These are phyloP conservation scores for Peniophora sp. DNA, from an alignment of 1,284 basidiomycete genomes.

Conservation along the genomic window DNA sequence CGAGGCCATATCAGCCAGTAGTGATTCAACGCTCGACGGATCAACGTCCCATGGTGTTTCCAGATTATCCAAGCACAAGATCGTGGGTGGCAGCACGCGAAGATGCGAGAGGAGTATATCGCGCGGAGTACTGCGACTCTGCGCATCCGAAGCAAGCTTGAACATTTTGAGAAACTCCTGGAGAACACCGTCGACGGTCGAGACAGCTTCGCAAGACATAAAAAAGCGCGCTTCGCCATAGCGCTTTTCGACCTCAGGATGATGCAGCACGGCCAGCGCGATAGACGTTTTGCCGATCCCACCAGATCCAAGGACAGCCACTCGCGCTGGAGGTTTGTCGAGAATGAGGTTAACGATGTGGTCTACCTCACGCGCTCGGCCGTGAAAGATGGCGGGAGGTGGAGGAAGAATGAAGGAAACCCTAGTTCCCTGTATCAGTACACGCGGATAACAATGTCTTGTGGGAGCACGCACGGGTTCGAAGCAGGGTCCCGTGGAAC, in stretches of 20 bases:
- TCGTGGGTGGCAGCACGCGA: slow-evolving; percentile 5
- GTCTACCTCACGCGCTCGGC: slow-evolving; percentile 5
- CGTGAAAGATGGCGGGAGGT: slow-evolving; percentile 3
- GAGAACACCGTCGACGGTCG: slow-evolving; percentile 15
- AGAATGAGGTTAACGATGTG: slow-evolving; percentile 2
- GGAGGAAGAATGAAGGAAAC: too few relatives aligned
- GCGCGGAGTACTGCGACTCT: not conserved
- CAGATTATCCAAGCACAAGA: slow-evolving; percentile 26
- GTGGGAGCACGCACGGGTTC: too few relatives aligned
- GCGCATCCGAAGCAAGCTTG: not conserved
- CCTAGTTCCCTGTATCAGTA: not conserved
- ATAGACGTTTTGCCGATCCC: slow-evolving; percentile 30
- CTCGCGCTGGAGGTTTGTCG: slow-evolving; percentile 4
- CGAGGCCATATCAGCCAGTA: slow-evolving; percentile 5
- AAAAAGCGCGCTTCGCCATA: slow-evolving; percentile 18
- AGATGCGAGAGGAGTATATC: slow-evolving; percentile 7
- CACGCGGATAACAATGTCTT: too few relatives aligned
- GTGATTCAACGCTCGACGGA: slow-evolving; percentile 3
- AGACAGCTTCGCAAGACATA: slow-evolving; percentile 20
- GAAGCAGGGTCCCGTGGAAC: too few relatives aligned
- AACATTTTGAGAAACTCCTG: slow-evolving; percentile 14
- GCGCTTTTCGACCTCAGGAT: slow-evolving; percentile 8
- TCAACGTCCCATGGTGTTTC: slow-evolving; percentile 23
- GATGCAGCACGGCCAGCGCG: slow-evolving; percentile 19
- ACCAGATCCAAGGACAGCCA: slow-evolving; percentile 24